These are phyloP conservation scores for Domatiomyces catenatus DNA, from an alignment of 2,329 filamentous ascomycete species.

Conservation along the genomic window DNA sequence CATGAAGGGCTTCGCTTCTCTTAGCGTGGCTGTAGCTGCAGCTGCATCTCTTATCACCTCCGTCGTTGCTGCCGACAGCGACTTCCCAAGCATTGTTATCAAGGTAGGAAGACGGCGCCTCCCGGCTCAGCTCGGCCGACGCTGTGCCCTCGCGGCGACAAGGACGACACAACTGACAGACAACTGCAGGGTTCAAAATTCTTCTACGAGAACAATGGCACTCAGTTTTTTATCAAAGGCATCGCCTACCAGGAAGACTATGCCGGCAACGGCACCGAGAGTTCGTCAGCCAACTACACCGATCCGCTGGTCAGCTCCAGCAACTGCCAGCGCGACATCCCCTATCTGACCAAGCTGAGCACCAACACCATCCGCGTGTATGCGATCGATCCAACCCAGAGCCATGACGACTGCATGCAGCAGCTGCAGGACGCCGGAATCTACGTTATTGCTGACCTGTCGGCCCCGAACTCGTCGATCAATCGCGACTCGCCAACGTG, in stretches of 20 bases:
- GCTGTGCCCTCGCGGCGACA: background rate
- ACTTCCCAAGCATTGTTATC: conserved; percentile 42
- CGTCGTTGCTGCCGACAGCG: conserved; percentile 16
- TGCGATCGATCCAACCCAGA: conserved; percentile 62
- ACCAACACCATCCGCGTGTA: conserved; percentile 96
- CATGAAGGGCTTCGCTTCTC: conserved; percentile 17
- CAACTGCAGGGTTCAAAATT: conserved; percentile 57
- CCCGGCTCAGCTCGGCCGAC: background rate
- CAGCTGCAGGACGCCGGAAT: conserved; percentile 71
- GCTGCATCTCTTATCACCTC: conserved; percentile 14
- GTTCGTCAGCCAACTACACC: conserved; percentile 40
- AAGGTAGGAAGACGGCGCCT: conserved; percentile 38
- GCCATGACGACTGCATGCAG: conserved; percentile 77
- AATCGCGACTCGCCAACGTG: conserved; percentile 65
- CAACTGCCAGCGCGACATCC: conserved; percentile 71
- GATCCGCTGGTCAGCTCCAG: conserved; percentile 66
- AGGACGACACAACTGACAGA: conserved; percentile 5
- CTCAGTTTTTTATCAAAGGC: conserved; percentile 76
- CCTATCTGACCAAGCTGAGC: conserved; percentile 57
- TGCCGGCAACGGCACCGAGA: conserved; percentile 27
- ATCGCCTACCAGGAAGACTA: conserved; percentile 79
- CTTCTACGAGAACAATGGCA: conserved; percentile 72
- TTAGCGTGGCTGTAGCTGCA: conserved; percentile 12
- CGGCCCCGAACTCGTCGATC: conserved; percentile 68
- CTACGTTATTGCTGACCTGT: conserved; percentile 86